Conservation (phyloP, 768 basidiomycete species). For the Auricularia heimuer region DNA sequence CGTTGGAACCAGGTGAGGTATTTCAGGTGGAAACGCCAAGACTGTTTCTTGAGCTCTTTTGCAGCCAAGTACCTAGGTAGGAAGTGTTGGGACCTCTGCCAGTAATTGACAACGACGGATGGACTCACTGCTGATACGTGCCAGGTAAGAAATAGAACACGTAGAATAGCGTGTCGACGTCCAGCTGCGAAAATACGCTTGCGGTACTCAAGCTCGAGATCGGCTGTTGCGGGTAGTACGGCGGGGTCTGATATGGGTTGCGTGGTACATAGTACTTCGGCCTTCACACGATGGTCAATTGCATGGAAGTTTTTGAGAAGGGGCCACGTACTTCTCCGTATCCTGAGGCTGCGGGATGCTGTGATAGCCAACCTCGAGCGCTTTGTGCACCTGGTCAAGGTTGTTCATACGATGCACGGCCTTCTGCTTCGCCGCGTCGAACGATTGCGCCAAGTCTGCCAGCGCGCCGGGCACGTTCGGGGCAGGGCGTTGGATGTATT, state of each 20-base stretch:
- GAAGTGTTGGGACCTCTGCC: too few relatives aligned
- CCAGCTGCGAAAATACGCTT: slow-evolving; percentile 79
- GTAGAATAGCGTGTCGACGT: slow-evolving; percentile 96
- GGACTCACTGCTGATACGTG: slow-evolving; percentile 89
- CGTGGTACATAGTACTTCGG: slow-evolving; percentile 95
- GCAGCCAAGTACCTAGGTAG: slow-evolving; percentile 77
- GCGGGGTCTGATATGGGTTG: slow-evolving; percentile 83
- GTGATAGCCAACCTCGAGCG: slow-evolving; percentile 84
- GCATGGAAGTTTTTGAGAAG: not conserved
- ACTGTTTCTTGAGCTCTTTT: slow-evolving; percentile 92
- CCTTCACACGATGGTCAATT: slow-evolving; percentile 32
- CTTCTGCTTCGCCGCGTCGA: slow-evolving; percentile 95
- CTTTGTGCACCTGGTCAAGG: slow-evolving; percentile 81
- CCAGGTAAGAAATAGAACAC: slow-evolving; percentile 97
- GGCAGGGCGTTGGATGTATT: slow-evolving; percentile 30
- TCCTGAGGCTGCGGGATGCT: slow-evolving; percentile 88
- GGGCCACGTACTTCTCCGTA: slow-evolving; percentile 71
- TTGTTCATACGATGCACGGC: slow-evolving; percentile 82
- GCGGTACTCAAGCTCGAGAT: slow-evolving; percentile 72
- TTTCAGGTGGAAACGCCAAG: slow-evolving; percentile 99
- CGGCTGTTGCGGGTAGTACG: slow-evolving; percentile 89
- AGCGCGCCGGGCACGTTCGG: slow-evolving; percentile 66
- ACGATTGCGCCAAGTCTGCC: slow-evolving; percentile 87
- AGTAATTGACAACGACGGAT: not conserved
- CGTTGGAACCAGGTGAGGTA: slow-evolving; percentile 99